phyloP scores from a whole-genome alignment of 139 green algal species.

The Eudorina sp. region DNA sequence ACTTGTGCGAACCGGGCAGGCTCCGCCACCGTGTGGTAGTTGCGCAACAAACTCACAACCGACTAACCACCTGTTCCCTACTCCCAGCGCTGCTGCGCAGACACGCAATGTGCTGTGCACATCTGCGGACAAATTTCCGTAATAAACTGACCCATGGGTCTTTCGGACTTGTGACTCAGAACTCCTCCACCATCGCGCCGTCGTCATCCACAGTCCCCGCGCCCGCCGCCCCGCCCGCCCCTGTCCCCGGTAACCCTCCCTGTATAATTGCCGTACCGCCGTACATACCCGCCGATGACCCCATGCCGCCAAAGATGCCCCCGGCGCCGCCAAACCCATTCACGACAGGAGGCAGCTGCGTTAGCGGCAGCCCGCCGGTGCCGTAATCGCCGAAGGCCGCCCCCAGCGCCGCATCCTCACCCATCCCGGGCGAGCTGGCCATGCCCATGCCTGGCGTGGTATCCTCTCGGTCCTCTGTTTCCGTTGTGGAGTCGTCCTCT shows the following conservation, averaged over 20 bases:
- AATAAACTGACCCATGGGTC: neutral
- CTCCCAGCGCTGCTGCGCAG: too few species aligned
- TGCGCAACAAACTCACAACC: too few species aligned
- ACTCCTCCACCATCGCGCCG: slow-evolving; percentile 24
- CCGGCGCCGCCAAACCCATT: neutral
- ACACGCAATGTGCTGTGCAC: too few species aligned
- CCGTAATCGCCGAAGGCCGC: neutral
- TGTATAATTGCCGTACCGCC: too few species aligned
- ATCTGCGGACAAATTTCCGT: too few species aligned
- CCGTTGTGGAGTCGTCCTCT: neutral
- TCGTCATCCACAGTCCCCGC: neutral
- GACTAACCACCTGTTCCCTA: too few species aligned
- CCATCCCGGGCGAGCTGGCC: neutral
- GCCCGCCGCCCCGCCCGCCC: neutral
- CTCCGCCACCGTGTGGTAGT: too few species aligned
- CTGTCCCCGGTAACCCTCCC: too few species aligned
- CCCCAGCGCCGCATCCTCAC: neutral
- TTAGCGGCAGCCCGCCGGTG: neutral
- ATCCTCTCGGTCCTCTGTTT: neutral
- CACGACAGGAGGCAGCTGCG: neutral
- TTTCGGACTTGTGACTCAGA: neutral
- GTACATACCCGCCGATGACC: neutral
- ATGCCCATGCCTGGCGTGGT: neutral
- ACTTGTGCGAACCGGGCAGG: too few species aligned
- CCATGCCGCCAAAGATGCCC: neutral